Conservation (phyloP, 805 yeast genomes). For the Saturnispora diversa region DNA sequence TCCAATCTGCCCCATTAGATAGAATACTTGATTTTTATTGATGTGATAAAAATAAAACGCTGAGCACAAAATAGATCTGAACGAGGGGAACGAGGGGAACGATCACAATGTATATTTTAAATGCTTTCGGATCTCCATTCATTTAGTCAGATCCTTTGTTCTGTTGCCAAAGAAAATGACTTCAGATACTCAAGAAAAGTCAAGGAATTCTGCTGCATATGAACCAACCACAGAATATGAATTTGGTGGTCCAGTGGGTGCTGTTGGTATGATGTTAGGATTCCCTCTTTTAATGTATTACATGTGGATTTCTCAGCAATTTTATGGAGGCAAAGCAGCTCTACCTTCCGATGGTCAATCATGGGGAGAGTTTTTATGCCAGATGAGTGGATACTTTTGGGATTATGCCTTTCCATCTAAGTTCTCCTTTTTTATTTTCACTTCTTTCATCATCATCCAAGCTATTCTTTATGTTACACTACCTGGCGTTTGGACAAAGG, state of each 20-base stretch:
- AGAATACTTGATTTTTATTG: too few species aligned
- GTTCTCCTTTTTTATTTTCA: conserved; percentile 62
- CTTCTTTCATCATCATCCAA: conserved; percentile 62
- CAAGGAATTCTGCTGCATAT: neutral
- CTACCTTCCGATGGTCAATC: conserved; percentile 52
- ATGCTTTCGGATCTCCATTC: neutral
- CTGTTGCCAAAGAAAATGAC: neutral
- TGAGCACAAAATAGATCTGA: neutral
- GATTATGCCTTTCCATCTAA: conserved; percentile 52
- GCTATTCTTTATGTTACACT: conserved; percentile 66
- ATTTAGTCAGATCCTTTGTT: neutral
- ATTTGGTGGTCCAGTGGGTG: conserved; percentile 91
- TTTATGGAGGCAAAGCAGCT: conserved; percentile 68
- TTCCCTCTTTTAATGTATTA: conserved; percentile 94
- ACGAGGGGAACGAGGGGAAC: conserved; percentile 1
- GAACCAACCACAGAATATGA: conserved; percentile 49
- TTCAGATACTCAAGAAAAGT: neutral
- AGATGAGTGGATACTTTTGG: conserved; percentile 37
- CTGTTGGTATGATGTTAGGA: conserved; percentile 81
- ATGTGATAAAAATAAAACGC: too few species aligned
- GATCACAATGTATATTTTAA: neutral
- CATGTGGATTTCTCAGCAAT: conserved; percentile 87
- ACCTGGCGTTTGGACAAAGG: conserved; percentile 94
- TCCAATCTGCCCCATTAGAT: too few species aligned
- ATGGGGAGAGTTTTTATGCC: conserved; percentile 41